Conservation (phyloP, 257 asterid genomes). For the Echites panduratus region DNA sequence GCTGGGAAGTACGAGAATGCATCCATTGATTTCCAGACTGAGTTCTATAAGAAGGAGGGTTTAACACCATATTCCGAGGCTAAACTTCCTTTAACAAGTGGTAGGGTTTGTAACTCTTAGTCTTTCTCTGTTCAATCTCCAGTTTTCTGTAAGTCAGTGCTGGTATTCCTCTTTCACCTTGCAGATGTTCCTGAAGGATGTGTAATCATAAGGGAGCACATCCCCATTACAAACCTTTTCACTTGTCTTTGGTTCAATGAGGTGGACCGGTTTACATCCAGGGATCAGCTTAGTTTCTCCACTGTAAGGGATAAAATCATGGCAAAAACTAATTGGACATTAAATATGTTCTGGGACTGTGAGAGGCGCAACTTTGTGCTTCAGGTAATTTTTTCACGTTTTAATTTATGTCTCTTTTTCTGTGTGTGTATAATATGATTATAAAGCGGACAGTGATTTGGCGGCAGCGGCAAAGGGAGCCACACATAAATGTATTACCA, state of each 20-base stretch:
- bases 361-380: slow-evolving; percentile 85
- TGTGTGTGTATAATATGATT: neutral
- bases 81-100: slow-evolving; percentile 83
- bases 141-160: neutral
- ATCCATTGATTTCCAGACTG: slow-evolving; percentile 89
- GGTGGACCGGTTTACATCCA: slow-evolving; percentile 87
- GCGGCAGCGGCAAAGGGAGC: too few species aligned
- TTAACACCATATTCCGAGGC: slow-evolving; percentile 65
- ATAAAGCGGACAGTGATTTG: neutral
- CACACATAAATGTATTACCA: neutral
- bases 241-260: slow-evolving; percentile 95
- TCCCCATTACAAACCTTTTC: slow-evolving; percentile 80
- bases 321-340: slow-evolving; percentile 70
- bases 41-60: slow-evolving; percentile 76
- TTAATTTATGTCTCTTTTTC: neutral
- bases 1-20: slow-evolving; percentile 80
- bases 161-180: neutral
- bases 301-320: slow-evolving; percentile 78
- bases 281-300: slow-evolving; percentile 93
- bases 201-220: slow-evolving; percentile 78
- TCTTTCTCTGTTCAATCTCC: slow-evolving; percentile 1
- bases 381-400: slow-evolving; percentile 49
- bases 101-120: slow-evolving; percentile 32
- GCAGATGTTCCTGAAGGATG: slow-evolving; percentile 99
- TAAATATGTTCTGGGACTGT: slow-evolving; percentile 87